Conservation (phyloP, 1,284 basidiomycete genomes). For the Sanghuangporus sanghuang region DNA sequence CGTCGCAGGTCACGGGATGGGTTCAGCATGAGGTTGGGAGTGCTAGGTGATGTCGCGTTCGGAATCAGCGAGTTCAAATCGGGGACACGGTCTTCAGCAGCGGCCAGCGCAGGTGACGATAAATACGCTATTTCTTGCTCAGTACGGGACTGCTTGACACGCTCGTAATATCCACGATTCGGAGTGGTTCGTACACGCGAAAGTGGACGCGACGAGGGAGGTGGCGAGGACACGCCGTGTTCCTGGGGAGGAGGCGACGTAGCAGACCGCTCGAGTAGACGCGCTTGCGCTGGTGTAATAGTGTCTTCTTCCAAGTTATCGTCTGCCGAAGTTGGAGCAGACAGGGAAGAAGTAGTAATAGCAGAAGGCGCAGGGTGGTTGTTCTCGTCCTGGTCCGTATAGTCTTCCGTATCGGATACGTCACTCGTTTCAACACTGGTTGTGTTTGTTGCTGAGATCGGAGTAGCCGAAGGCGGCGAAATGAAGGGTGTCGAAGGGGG, state of each 20-base stretch:
- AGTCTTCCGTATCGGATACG: constrained; percentile 38
- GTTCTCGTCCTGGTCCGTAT: constrained; percentile 37
- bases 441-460: constrained; percentile 33
- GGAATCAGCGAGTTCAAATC: not conserved
- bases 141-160: constrained; percentile 12
- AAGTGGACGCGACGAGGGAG: constrained; percentile 20
- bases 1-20: constrained; percentile 54
- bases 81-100: constrained; percentile 24
- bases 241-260: constrained; percentile 35
- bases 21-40: constrained; percentile 20
- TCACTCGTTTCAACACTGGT: constrained; percentile 51
- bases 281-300: constrained; percentile 57
- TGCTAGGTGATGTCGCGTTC: constrained; percentile 1
- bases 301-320: constrained; percentile 57
- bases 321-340: constrained; percentile 4
- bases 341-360: not conserved
- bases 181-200: constrained; percentile 20
- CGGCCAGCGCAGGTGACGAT: not conserved
- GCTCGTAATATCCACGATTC: constrained; percentile 18
- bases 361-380: not conserved
- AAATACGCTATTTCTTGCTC: constrained; percentile 2
- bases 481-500: constrained; percentile 62
- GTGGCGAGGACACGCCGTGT: constrained; percentile 16
- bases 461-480: constrained; percentile 43
- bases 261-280: constrained; percentile 43